phyloP scores from a whole-genome alignment of 257 asterid species.

The Haberlea rhodopensis region DNA sequence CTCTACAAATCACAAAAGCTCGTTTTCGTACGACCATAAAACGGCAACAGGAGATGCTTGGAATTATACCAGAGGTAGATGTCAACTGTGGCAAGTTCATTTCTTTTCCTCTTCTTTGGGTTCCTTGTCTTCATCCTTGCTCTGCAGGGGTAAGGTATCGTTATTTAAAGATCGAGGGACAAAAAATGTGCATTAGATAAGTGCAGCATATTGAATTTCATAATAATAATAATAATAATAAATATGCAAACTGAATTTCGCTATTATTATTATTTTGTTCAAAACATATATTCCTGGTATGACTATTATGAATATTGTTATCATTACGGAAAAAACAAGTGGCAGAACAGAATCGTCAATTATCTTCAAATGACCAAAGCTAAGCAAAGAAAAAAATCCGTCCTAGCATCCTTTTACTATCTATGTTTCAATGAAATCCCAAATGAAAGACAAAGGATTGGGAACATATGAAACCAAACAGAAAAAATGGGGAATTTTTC shows the following conservation, averaged over 20 bases:
- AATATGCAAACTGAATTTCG: not conserved
- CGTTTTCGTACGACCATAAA: not conserved
- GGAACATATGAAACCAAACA: not conserved
- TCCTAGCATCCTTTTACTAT: not conserved
- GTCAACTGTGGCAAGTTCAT: slow-evolving; percentile 30
- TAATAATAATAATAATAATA: no score
- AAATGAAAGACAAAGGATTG: not conserved
- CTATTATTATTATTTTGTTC: no score
- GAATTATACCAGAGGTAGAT: slow-evolving; percentile 32
- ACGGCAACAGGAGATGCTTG: not conserved
- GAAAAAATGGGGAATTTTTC: not conserved
- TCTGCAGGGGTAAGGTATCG: slow-evolving; percentile 34
- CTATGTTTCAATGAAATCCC: not conserved
- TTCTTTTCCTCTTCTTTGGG: slow-evolving; percentile 71
- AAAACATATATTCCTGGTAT: not conserved
- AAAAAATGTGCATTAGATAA: not conserved
- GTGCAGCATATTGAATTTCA: no score
- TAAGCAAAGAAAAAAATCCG: not conserved
- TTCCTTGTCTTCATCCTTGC: slow-evolving; percentile 61
- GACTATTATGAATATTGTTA: not conserved
- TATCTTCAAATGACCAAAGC: not conserved
- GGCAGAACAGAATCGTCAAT: not conserved
- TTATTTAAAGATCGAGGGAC: slow-evolving; percentile 1
- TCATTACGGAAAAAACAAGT: not conserved
- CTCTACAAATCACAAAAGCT: not conserved